Base-by-base conservation (phyloP, 768 basidiomycete species). In the Boletus coccyginus region DNA sequence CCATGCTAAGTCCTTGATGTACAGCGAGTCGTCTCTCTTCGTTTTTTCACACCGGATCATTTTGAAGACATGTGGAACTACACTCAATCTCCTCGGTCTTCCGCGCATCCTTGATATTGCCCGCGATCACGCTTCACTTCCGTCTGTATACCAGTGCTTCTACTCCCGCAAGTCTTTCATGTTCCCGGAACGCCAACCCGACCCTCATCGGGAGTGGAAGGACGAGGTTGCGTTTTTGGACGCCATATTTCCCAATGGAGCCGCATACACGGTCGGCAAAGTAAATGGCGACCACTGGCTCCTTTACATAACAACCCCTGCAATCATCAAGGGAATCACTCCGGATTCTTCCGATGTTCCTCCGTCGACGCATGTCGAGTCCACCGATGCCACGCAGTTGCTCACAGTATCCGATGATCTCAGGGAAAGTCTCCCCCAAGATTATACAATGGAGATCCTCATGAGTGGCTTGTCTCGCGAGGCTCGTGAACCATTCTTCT, bases 251-350 rank as follows among this genome's bases (percentile, higher is more conserved):
- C 79, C 81, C 63, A 82, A 84, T 70, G 94, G 94, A 46, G 84
- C 93, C 8, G 97, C 95, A 4, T 99, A 99, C 76, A 95, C 92
- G 32, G 87, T 98, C 59, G 97, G 97, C 56, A 95, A 94, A 67
- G 90, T 96, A 72, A 99, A 99, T 72, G 92, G 96, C 46, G 94
- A 98, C 73, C 97, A 99, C 75, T 99, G 97, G 97, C 75, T 98
- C 46, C 85, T 98, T 40, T 99, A 98, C 75, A 80, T 98, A 63
- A 94, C 93, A 19, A 79, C 76, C 2, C 88, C 91, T 14, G 67
- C 71, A 32, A 74, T 75, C 43, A 19, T 52, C 42, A 58, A 61
- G 35, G 65, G 69, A 48, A 62, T 69, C 53, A 9, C 65, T 62
- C 61, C 62, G 48, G 19, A 52, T 60, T 42, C 65, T 49, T 40